Evolutionary conservation across 106 monocot species (phyloP).

Genomic region (Hemerocallis citrina): DNA sequence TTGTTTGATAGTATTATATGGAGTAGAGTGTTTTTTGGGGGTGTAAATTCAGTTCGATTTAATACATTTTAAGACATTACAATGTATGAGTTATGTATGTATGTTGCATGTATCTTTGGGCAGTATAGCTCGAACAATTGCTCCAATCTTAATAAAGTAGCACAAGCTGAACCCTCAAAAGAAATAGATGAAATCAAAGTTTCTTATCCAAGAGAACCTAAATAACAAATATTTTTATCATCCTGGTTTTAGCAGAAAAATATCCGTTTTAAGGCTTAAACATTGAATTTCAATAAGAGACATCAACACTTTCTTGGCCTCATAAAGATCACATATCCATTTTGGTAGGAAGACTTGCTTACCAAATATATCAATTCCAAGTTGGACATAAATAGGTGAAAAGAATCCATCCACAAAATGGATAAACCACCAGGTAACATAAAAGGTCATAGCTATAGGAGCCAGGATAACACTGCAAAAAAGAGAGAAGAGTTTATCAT

Average conservation of each 20-base stretch:
- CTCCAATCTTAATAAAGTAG: neutral
- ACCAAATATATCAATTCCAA: slow-evolving; percentile 46
- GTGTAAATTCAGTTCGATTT: no score
- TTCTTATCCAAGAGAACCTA: no score
- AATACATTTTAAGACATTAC: no score
- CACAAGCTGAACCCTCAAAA: neutral
- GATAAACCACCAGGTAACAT: slow-evolving; percentile 42
- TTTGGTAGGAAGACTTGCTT: neutral
- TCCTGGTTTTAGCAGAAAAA: neutral
- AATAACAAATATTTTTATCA: no score
- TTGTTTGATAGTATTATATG: no score
- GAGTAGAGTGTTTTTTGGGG: no score
- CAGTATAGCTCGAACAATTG: neutral
- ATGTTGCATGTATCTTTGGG: neutral
- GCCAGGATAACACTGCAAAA: slow-evolving; percentile 39
- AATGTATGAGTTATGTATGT: no score
- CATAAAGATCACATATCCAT: neutral
- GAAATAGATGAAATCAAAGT: neutral
- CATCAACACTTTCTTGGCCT: neutral
- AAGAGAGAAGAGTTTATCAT: slow-evolving; percentile 1
- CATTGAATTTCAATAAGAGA: neutral
- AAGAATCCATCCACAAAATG: slow-evolving; percentile 41
- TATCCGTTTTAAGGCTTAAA: neutral
- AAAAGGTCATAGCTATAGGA: slow-evolving; percentile 42
- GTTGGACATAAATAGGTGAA: slow-evolving; percentile 41